Base-by-base conservation (phyloP, 164 flowering plant species). In the Akebia trifoliata region DNA sequence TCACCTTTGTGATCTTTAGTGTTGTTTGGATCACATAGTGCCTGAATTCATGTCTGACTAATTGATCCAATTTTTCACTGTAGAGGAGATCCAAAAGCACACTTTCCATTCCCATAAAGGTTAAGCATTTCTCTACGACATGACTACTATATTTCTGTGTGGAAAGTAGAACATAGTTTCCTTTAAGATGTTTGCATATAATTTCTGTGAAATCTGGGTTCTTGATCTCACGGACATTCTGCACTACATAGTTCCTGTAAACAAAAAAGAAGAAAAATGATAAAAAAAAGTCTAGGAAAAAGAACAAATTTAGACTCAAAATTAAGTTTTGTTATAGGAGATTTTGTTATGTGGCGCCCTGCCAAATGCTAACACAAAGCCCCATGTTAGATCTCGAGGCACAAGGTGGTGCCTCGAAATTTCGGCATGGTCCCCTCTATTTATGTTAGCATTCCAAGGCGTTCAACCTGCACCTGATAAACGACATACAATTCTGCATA, bases 201-300 rank as follows among this genome's bases (percentile, higher is more conserved):
- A 0, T 12, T 9, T 18, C 2, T 9, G 30, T 37, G 2, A 36
- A 18, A 8, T 11, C 31, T 37, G 43, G 57, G 42, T 36, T 36
- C 8, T 36, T n/a, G 20, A 54, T n/a, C 1, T 4, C 12, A 1
- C 36, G 30, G 17, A 37, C 44, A 4, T 37, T 25, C 44, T 54
- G 57, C 30, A 54, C 10, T 1, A 37, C 57, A 37, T 54, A 54
- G 35, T 54, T 54, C 57, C 57, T 54, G 18, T 18, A 37, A 20
- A 2, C 17, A 44, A 20, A 44, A n/a, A 44, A n/a, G 3, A 44
- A 21, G n/a, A n/a, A n/a, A n/a, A n/a, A n/a, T n/a, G n/a, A n/a
- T n/a, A n/a, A n/a, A n/a, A n/a, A n/a, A n/a, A n/a, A n/a, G n/a
- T n/a, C n/a, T n/a, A n/a, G n/a, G n/a, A n/a, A n/a, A n/a, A n/a